Percentiles rank a stretch among this genome's conserved stretches.
These are phyloP conservation scores for Avena insularis DNA, from an alignment of 176 grass and related monocot genomes.

Conservation along the genomic window DNA sequence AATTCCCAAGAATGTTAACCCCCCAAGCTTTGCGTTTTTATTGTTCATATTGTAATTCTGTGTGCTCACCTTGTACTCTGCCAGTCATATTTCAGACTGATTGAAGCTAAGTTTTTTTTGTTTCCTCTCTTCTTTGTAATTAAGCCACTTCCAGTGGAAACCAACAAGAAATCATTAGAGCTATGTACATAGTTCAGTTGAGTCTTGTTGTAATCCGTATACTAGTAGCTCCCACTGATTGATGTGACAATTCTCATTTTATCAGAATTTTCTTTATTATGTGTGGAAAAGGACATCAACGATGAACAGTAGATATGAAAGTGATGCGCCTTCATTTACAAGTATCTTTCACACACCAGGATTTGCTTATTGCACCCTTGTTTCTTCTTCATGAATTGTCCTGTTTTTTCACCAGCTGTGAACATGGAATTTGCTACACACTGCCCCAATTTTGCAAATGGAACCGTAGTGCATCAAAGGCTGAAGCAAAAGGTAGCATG, in stretches of 20 bases:
- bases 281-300: neutral
- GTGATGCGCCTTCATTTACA: slow-evolving; percentile 40
- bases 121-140: neutral
- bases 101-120: neutral
- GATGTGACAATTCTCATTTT: slow-evolving; percentile 3
- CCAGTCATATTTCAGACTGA: slow-evolving; percentile 21
- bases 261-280: neutral
- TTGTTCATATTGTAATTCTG: slow-evolving; percentile 27
- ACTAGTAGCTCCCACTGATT: neutral
- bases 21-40: slow-evolving; percentile 1
- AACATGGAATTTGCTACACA: slow-evolving; percentile 10
- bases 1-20: slow-evolving; percentile 29
- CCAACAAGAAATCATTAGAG: neutral
- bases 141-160: neutral
- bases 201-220: neutral
- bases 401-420: neutral
- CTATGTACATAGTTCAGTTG: neutral
- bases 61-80: neutral
- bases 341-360: slow-evolving; percentile 31
- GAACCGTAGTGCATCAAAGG: slow-evolving; percentile 2
- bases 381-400: slow-evolving; percentile 19
- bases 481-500: slow-evolving; percentile 22
- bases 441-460: neutral
- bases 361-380: slow-evolving; percentile 6
- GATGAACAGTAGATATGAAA: slow-evolving; percentile 26